Base-by-base conservation (phyloP, 139 green algal species). In the Desmodesmus armatus region DNA sequence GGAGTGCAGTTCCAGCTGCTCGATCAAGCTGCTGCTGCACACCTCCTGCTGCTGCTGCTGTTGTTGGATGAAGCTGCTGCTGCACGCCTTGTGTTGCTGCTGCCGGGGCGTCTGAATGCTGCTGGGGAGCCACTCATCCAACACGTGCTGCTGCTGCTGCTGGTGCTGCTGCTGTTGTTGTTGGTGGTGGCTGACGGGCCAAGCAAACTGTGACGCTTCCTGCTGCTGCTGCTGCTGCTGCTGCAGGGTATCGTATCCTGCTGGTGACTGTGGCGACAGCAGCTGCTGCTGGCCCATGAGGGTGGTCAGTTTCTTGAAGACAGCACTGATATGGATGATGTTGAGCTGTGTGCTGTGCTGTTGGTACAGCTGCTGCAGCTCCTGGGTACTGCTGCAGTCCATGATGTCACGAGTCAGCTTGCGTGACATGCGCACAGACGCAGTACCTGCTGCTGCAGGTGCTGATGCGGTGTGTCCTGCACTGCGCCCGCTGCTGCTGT, bases 261-360 rank as follows among this genome's bases (percentile, higher is more conserved):
- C 25, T n/a, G 21, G 5, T 31, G 17, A n/a, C 49, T 27, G n/a
- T 31, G 13, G 17, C 37, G 55, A 47, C 7, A 60, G 25, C 35
- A 82, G 55, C 53, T 82, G n/a, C n/a, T n/a, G n/a, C n/a, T n/a
- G n/a, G n/a, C n/a, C n/a, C n/a, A n/a, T n/a, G n/a, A n/a, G n/a
- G n/a, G n/a, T 82, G 53, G 55, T 55, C 5, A 82, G 39, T 37
- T 33, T 71, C 11, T 53, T 72, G 9, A 82, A 25, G 55, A 72
- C 55, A 21, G 76, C 76, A 40, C 76, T 82, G 11, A 82, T 39
- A n/a, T 82, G 76, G 3, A 82, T 71, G 27, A 71, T 44, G 17
- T 82, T 82, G 35, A 82, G 33, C 0, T 23, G 25, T 11, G 25
- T 35, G 2, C 27, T 55, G 39, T 39, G 23, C 2, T 11, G 7